Evolutionary conservation across 768 basidiomycete genomes (phyloP).

Genomic region (Tylopilus felleus): DNA sequence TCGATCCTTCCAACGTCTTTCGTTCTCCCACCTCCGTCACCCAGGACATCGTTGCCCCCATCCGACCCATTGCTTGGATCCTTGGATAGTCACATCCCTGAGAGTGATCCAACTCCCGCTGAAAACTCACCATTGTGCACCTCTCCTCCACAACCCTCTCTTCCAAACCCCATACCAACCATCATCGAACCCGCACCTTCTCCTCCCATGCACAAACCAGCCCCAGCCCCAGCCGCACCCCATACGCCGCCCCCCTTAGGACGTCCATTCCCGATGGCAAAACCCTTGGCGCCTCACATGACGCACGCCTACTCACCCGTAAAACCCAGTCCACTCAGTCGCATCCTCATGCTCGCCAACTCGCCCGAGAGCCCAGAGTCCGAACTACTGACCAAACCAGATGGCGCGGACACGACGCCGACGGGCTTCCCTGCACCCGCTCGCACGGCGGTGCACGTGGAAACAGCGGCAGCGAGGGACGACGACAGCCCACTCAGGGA

Average conservation of each 20-base stretch:
- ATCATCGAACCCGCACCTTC: constrained; percentile 19
- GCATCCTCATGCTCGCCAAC: constrained; percentile 68
- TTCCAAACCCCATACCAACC: constrained; percentile 17
- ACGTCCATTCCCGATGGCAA: constrained; percentile 65
- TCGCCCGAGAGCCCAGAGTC: constrained; percentile 47
- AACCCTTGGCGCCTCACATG: constrained; percentile 66
- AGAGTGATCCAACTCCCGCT: not conserved
- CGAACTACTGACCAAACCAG: not conserved
- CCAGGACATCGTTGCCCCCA: constrained; percentile 55
- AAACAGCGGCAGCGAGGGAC: constrained; percentile 17
- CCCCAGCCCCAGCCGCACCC: not conserved
- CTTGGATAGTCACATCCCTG: constrained; percentile 20
- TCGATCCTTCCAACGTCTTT: constrained; percentile 68
- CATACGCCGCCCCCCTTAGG: constrained; percentile 27
- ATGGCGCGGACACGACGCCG: constrained; percentile 22
- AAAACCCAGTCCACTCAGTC: constrained; percentile 76
- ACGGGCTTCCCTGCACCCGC: constrained; percentile 23
- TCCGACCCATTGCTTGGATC: constrained; percentile 37
- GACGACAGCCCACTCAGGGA: constrained; percentile 55
- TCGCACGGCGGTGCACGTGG: too few species aligned
- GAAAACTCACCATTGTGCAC: not conserved
- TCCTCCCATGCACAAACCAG: constrained; percentile 3
- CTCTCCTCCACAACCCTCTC: not conserved
- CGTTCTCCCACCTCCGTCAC: constrained; percentile 76
- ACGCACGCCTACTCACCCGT: constrained; percentile 79